phyloP scores from a whole-genome alignment of 1,284 basidiomycete species.

The Sphaerobolus stellatus region DNA sequence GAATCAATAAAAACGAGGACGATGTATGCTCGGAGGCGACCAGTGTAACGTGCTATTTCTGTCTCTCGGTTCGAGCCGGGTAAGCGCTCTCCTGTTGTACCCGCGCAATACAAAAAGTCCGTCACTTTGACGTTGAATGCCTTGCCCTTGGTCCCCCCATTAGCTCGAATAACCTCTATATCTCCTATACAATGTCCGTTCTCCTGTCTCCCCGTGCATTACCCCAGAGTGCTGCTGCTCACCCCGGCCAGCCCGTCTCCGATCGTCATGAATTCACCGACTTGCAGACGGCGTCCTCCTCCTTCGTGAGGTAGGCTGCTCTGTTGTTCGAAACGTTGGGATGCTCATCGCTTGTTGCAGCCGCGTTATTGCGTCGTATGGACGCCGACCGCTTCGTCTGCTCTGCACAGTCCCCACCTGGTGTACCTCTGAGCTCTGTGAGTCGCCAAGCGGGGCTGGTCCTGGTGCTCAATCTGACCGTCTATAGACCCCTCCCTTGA shows the following conservation, averaged over 20 bases:
- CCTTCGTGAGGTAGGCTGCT: constrained; percentile 4
- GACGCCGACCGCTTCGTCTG: constrained; percentile 45
- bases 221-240: neutral
- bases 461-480: constrained; percentile 8
- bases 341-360: neutral
- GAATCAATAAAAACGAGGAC: too few relatives aligned
- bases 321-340: neutral
- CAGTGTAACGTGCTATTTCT: too few relatives aligned
- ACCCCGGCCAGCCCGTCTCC: neutral
- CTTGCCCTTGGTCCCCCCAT: neutral
- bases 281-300: constrained; percentile 2
- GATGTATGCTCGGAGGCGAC: too few relatives aligned
- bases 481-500: constrained; percentile 58
- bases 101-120: neutral
- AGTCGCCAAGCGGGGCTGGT: constrained; percentile 20
- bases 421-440: constrained; percentile 58
- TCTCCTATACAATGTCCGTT: too few relatives aligned
- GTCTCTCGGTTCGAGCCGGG: neutral
- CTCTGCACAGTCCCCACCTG: constrained; percentile 67
- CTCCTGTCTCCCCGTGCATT: constrained; percentile 2
- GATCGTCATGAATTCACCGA: constrained; percentile 10
- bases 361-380: constrained; percentile 6
- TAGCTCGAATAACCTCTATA: too few relatives aligned
- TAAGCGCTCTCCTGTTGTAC: neutral
- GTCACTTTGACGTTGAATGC: neutral